Percentiles rank a stretch among this genome's conserved stretches.
Conservation (phyloP, 1,284 basidiomycete species). For the Waitea zeae region DNA sequence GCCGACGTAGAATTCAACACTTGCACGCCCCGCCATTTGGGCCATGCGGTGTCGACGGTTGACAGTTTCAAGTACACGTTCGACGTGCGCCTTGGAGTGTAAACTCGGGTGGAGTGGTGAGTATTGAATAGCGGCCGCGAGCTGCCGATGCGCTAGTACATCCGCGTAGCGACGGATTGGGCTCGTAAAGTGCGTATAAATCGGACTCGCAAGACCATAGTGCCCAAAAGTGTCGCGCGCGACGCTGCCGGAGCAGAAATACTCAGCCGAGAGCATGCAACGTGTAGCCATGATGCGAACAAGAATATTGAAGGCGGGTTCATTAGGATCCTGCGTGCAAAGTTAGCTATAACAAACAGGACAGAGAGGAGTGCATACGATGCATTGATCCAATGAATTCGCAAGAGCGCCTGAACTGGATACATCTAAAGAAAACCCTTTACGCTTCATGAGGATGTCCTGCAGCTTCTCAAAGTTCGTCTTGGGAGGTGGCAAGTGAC, state of each 20-base stretch:
- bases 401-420: constrained; percentile 89
- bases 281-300: constrained; percentile 98
- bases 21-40: constrained; percentile 92
- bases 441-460: constrained; percentile 81
- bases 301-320: constrained; percentile 91
- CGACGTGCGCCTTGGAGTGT: constrained; percentile 82
- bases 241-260: constrained; percentile 93
- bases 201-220: constrained; percentile 90
- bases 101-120: constrained; percentile 72
- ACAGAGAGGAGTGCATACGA: constrained; percentile 31
- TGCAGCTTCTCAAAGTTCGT: constrained; percentile 94
- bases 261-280: constrained; percentile 97
- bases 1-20: constrained; percentile 95
- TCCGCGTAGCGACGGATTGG: constrained; percentile 92
- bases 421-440: constrained; percentile 77
- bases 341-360: background rate
- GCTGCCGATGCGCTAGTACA: constrained; percentile 88
- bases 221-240: constrained; percentile 88
- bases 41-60: constrained; percentile 92
- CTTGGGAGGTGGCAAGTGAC: constrained; percentile 86
- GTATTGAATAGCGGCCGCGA: constrained; percentile 81
- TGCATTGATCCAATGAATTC: constrained; percentile 73
- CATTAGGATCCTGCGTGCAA: constrained; percentile 42
- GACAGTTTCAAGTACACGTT: constrained; percentile 74
- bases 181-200: constrained; percentile 98